Conservation (phyloP, 495 filamentous ascomycete genomes). For the Hypomontagnella submonticulosa region DNA sequence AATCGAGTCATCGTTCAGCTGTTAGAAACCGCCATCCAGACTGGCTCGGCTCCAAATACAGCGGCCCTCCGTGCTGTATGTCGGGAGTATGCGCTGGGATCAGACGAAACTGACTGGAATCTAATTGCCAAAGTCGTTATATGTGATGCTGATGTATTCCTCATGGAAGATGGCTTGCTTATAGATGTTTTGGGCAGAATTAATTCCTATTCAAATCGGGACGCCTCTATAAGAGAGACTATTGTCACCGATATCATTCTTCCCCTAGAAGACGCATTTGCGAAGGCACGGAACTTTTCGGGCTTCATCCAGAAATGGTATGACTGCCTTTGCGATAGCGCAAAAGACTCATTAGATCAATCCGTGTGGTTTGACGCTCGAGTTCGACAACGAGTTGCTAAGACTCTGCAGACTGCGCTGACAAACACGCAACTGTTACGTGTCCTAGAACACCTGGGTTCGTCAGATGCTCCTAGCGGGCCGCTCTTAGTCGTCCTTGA, state of each 20-base stretch:
- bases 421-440: slow-evolving; percentile 60
- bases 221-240: slow-evolving; percentile 36
- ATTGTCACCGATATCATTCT: slow-evolving; percentile 58
- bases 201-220: slow-evolving; percentile 30
- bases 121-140: slow-evolving; percentile 69
- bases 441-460: slow-evolving; percentile 55
- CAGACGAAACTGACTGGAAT: slow-evolving; percentile 65
- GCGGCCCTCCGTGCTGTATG: slow-evolving; percentile 55
- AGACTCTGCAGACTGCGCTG: slow-evolving; percentile 55
- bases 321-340: slow-evolving; percentile 64
- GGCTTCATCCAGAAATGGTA: slow-evolving; percentile 76
- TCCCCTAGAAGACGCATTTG: slow-evolving; percentile 72
- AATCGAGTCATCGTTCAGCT: slow-evolving; percentile 42
- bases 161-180: slow-evolving; percentile 49
- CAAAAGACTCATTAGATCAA: slow-evolving; percentile 48
- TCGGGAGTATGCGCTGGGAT: slow-evolving; percentile 51
- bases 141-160: slow-evolving; percentile 75
- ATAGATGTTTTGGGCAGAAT: slow-evolving; percentile 34
- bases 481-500: slow-evolving; percentile 57
- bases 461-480: slow-evolving; percentile 41
- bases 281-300: slow-evolving; percentile 70
- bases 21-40: slow-evolving; percentile 42
- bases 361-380: slow-evolving; percentile 71
- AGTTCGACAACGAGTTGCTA: slow-evolving; percentile 59
- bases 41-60: slow-evolving; percentile 42